Percentiles rank a stretch among this genome's conserved stretches.
Evolutionary conservation across 345 rosid genomes (phyloP).

Genomic region (Citrus trifoliata): DNA sequence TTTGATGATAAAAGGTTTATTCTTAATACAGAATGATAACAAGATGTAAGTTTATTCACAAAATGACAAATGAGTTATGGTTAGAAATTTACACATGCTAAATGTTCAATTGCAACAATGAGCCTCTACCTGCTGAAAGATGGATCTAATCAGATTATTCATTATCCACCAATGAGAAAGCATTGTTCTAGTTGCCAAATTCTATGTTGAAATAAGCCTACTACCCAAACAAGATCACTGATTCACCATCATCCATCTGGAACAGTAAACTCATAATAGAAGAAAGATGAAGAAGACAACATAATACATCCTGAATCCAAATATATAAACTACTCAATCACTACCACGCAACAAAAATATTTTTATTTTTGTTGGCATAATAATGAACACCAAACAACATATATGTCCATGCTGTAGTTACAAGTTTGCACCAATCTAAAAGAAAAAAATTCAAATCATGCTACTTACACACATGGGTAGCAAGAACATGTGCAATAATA

Average conservation of each 20-base stretch:
- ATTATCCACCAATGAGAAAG: not conserved
- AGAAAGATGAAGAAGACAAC: not conserved
- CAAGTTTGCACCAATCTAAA: not conserved
- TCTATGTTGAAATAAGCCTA: not conserved
- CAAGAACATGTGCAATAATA: not conserved
- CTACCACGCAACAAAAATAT: not conserved
- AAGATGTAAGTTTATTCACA: not conserved
- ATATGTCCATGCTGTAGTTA: not conserved
- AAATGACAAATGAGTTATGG: not conserved
- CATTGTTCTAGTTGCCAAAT: not conserved
- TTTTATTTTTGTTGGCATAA: not conserved
- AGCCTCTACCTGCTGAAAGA: not conserved
- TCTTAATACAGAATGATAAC: not conserved
- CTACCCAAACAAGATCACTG: not conserved
- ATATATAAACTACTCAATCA: not conserved
- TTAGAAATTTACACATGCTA: not conserved
- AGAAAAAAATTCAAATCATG: too few species aligned
- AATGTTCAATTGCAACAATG: not conserved
- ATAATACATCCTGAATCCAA: not conserved
- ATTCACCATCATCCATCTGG: not conserved
- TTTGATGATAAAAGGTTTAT: not conserved
- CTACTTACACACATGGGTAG: not conserved
- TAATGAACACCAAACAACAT: not conserved
- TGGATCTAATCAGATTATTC: not conserved
- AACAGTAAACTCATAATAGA: not conserved